phyloP scores from a whole-genome alignment of 805 yeast species.

The Nakazawaea anatomiae region DNA sequence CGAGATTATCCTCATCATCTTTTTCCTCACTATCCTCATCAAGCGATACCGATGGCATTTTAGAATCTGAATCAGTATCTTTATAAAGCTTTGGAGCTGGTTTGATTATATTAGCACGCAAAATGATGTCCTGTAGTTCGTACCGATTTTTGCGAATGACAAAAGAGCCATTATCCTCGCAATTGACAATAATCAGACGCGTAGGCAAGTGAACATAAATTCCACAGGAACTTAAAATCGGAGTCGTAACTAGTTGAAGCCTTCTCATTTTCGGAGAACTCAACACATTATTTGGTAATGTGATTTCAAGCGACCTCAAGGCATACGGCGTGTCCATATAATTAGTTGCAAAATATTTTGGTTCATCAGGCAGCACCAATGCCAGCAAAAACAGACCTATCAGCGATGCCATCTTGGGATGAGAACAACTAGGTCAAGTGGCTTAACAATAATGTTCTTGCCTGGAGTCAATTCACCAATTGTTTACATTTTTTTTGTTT shows the following conservation, averaged over 20 bases:
- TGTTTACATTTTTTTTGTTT: background rate
- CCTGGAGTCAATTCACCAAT: background rate
- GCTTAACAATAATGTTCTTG: background rate
- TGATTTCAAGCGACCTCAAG: constrained; percentile 5
- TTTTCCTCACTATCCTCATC: background rate
- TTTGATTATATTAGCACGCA: background rate
- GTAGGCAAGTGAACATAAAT: constrained; percentile 8
- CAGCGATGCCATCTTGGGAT: background rate
- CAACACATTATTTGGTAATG: background rate
- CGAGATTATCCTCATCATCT: background rate
- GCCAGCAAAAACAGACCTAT: background rate
- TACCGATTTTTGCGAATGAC: constrained; percentile 5
- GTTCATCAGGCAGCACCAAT: constrained; percentile 6
- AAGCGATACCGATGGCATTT: too few species aligned
- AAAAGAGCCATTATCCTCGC: constrained; percentile 7
- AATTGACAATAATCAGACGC: background rate
- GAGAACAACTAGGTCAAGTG: background rate
- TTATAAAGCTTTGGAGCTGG: background rate
- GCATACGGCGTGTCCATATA: constrained; percentile 8
- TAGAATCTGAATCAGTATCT: background rate
- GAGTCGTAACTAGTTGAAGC: constrained; percentile 5
- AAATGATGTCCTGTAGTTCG: constrained; percentile 3
- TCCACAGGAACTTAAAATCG: constrained; percentile 1
- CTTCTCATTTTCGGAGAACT: background rate
- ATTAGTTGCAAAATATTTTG: background rate